A percentile compares a stretch with the other conserved stretches of the same genome.
phyloP scores from a whole-genome alignment of 805 yeast genomes.

The Tetrapisispora iriomotensis region DNA sequence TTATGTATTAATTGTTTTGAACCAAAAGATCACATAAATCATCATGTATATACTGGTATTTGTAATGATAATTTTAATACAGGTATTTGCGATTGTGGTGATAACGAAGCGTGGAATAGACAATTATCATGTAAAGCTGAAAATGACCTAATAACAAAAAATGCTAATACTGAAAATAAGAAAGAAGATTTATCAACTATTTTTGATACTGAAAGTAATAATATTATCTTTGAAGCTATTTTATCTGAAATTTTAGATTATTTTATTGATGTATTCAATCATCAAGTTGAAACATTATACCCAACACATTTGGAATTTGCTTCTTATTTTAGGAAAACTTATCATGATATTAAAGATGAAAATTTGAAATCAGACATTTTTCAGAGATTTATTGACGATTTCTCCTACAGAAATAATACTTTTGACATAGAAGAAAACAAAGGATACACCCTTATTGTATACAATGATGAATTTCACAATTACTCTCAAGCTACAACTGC shows the following conservation, averaged over 20 bases:
- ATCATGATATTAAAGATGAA: constrained; percentile 15
- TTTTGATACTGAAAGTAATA: constrained; percentile 7
- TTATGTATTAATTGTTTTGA: constrained; percentile 66
- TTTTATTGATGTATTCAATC: constrained; percentile 33
- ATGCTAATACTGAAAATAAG: not conserved
- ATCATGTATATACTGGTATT: constrained; percentile 46
- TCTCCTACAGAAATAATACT: constrained; percentile 7
- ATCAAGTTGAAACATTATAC: constrained; percentile 28
- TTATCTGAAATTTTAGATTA: constrained; percentile 31
- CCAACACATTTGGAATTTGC: constrained; percentile 25
- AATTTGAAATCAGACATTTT: constrained; percentile 14
- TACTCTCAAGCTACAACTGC: constrained; percentile 44
- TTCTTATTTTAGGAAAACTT: constrained; percentile 20
- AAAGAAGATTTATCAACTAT: constrained; percentile 31
- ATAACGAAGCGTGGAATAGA: constrained; percentile 49
- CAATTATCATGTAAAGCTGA: constrained; percentile 41
- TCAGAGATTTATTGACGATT: constrained; percentile 7
- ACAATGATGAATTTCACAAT: constrained; percentile 73
- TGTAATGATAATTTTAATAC: constrained; percentile 40
- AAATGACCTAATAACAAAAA: constrained; percentile 7
- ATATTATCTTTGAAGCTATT: constrained; percentile 19
- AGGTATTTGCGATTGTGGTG: constrained; percentile 72
- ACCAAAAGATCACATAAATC: constrained; percentile 55
- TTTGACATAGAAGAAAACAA: constrained; percentile 9
- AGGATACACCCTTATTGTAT: constrained; percentile 45